These are phyloP conservation scores for Penicillium goetzii DNA, from an alignment of 495 filamentous ascomycete species.

Conservation along the genomic window DNA sequence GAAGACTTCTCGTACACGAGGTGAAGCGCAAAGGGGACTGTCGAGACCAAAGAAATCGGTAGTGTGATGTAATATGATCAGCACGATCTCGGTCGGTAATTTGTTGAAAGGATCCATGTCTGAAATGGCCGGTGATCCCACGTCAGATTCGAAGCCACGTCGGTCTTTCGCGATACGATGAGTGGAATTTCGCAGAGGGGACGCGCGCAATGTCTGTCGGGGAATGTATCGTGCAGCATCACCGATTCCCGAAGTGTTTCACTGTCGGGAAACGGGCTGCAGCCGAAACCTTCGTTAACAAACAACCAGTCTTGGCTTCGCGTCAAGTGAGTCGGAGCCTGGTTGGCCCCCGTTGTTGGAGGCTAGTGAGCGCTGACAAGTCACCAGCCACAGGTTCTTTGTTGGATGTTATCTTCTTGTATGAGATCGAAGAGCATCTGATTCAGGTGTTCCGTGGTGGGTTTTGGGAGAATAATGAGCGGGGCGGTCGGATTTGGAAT, in stretches of 20 bases:
- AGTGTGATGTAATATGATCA: background rate
- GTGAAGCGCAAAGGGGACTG: background rate
- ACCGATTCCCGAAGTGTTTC: background rate
- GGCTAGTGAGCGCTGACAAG: background rate
- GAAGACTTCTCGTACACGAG: background rate
- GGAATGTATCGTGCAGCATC: background rate
- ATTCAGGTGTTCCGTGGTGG: background rate
- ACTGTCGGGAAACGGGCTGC: background rate
- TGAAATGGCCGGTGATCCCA: background rate
- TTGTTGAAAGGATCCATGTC: background rate
- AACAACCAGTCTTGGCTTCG: background rate
- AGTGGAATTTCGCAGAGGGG: background rate
- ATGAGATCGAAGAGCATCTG: background rate
- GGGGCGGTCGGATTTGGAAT: background rate
- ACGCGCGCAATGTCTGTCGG: background rate
- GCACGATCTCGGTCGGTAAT: background rate
- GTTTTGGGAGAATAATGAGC: background rate
- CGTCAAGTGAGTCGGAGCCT: background rate
- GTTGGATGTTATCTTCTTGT: background rate
- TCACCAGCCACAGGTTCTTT: background rate
- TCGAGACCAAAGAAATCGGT: background rate
- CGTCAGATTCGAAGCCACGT: background rate
- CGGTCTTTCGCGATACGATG: background rate
- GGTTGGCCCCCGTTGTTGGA: background rate
- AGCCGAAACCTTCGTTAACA: background rate